Percentiles rank a stretch among this genome's conserved stretches.
Evolutionary conservation across 768 basidiomycete species (phyloP).

Genomic region (Suillus cothurnatus): DNA sequence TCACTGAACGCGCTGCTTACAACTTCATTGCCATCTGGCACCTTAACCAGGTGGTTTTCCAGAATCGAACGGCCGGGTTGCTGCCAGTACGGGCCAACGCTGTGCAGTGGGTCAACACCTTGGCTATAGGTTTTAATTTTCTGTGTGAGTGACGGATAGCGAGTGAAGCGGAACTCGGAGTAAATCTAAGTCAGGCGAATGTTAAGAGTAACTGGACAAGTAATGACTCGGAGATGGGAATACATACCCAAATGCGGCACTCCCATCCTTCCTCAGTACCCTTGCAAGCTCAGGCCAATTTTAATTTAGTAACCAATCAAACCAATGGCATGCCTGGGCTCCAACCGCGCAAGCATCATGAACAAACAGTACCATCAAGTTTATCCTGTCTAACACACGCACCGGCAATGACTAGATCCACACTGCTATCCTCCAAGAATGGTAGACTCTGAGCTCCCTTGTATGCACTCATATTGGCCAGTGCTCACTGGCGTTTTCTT

Average conservation of each 20-base stretch:
- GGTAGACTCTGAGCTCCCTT: slow-evolving; percentile 52
- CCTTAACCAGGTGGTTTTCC: slow-evolving; percentile 65
- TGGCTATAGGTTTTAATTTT: slow-evolving; percentile 66
- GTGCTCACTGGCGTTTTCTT: slow-evolving; percentile 22
- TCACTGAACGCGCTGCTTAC: slow-evolving; percentile 39
- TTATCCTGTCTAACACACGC: slow-evolving; percentile 18
- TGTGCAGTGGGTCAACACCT: slow-evolving; percentile 50
- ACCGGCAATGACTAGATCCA: slow-evolving; percentile 74
- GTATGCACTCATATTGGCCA: slow-evolving; percentile 34
- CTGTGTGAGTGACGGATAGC: slow-evolving; percentile 55
- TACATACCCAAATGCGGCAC: slow-evolving; percentile 73
- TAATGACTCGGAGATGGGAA: not conserved
- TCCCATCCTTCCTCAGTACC: slow-evolving; percentile 62
- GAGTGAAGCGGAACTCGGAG: slow-evolving; percentile 67
- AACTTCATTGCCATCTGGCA: slow-evolving; percentile 56
- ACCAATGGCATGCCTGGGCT: slow-evolving; percentile 87
- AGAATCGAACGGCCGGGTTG: slow-evolving; percentile 76
- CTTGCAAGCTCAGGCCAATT: slow-evolving; percentile 71
- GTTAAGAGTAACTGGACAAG: not conserved
- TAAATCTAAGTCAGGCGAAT: slow-evolving; percentile 43
- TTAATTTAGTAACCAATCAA: slow-evolving; percentile 70
- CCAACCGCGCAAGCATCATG: not conserved
- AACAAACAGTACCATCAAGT: not conserved
- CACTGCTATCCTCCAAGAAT: slow-evolving; percentile 49
- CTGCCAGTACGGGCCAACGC: slow-evolving; percentile 73